phyloP scores from a whole-genome alignment of 2,329 filamentous ascomycete genomes.

The Ophiostoma australiae region DNA sequence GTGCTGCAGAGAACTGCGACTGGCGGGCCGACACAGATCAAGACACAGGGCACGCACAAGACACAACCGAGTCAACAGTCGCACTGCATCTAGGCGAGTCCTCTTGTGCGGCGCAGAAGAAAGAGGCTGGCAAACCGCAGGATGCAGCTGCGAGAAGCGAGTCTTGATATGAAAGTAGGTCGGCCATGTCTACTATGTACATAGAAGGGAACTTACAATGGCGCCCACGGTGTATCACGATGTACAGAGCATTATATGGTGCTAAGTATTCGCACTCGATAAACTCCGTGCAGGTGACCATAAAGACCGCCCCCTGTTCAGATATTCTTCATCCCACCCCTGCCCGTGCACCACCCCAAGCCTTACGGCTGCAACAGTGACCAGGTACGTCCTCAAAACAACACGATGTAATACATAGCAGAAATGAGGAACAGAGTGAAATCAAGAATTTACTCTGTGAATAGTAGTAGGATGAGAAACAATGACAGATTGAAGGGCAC shows the following conservation, averaged over 20 bases:
- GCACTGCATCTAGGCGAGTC: constrained; percentile 3
- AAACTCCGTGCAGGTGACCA: background rate
- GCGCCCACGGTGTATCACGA: no score
- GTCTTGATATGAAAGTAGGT: background rate
- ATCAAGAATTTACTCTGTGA: no score
- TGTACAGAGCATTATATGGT: no score
- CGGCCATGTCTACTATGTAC: no score
- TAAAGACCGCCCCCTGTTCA: background rate
- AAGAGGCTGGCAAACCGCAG: background rate
- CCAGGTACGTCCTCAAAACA: no score
- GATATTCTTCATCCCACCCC: background rate
- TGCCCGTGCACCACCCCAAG: background rate
- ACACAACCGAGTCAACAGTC: background rate
- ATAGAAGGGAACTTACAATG: no score
- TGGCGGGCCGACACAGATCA: background rate
- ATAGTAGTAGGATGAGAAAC: background rate
- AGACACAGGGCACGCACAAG: background rate
- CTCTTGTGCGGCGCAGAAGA: background rate
- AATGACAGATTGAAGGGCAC: background rate
- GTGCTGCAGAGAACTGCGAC: no score
- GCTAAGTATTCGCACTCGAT: background rate
- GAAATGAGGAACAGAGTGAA: background rate
- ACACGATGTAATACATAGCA: no score
- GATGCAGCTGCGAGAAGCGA: constrained; percentile 2
- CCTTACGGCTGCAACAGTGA: background rate